These are phyloP conservation scores for Teratosphaeria destructans DNA, from an alignment of 2,329 filamentous ascomycete genomes.

Conservation along the genomic window DNA sequence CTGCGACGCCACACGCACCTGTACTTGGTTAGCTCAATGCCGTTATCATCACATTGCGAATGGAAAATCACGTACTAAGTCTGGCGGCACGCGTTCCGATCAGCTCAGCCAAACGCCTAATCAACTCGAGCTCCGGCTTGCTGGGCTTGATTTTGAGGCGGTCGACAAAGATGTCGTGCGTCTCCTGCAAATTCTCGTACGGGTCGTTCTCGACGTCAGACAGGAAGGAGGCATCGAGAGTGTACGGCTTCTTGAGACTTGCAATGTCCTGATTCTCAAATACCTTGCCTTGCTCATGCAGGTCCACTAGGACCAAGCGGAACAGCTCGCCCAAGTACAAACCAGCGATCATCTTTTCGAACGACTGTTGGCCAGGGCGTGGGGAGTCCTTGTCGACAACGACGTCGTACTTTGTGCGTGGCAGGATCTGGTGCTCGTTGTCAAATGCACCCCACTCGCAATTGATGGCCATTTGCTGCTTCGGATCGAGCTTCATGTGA, in stretches of 20 bases:
- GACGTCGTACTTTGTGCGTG: constrained; percentile 57
- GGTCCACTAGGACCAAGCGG: constrained; percentile 34
- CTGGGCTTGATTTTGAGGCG: constrained; percentile 63
- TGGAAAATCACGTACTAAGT: constrained; percentile 46
- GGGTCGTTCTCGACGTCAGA: constrained; percentile 89
- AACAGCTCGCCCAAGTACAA: constrained; percentile 38
- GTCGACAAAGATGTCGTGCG: constrained; percentile 66
- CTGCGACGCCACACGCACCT: constrained; percentile 76
- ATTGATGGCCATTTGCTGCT: constrained; percentile 79
- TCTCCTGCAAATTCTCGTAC: constrained; percentile 90
- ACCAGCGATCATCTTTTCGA: constrained; percentile 38
- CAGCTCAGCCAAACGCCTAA: constrained; percentile 79
- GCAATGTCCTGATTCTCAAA: constrained; percentile 77
- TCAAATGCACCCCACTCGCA: constrained; percentile 97
- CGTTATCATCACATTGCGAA: neutral
- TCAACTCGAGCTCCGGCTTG: constrained; percentile 74
- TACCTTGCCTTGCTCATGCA: constrained; percentile 58
- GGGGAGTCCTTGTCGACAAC: constrained; percentile 35
- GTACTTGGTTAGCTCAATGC: neutral
- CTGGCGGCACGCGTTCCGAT: constrained; percentile 92
- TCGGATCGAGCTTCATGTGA: constrained; percentile 72
- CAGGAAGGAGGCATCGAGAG: constrained; percentile 84
- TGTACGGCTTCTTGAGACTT: constrained; percentile 75
- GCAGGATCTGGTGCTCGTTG: constrained; percentile 81
- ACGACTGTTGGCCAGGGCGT: constrained; percentile 35